These are phyloP conservation scores for Fagopyrum homotropicum DNA, from an alignment of 148 eudicot genomes.

Conservation along the genomic window DNA sequence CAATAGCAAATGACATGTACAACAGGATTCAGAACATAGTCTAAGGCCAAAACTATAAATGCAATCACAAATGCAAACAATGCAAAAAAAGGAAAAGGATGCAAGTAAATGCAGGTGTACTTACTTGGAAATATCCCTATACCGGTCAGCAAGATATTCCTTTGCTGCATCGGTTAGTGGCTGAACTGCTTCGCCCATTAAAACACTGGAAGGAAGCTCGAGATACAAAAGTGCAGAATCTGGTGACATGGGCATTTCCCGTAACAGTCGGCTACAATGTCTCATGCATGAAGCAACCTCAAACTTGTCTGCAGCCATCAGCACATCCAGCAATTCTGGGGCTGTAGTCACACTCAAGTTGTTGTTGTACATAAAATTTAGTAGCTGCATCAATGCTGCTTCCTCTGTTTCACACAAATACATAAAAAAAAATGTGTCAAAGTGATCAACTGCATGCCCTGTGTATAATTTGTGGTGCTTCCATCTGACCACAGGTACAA, in stretches of 20 bases:
- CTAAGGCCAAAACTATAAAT: not conserved
- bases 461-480: not conserved
- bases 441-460: not conserved
- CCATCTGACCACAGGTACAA: not conserved
- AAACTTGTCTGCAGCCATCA: constrained; percentile 87
- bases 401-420: constrained; percentile 50
- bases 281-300: constrained; percentile 88
- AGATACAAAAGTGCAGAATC: constrained; percentile 69
- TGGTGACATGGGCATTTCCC: constrained; percentile 69
- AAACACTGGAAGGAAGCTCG: constrained; percentile 76
- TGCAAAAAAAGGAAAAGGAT: not conserved
- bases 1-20: not conserved
- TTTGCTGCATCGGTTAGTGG: constrained; percentile 81
- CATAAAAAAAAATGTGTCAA: not conserved
- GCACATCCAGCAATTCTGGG: constrained; percentile 60
- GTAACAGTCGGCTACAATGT: constrained; percentile 51
- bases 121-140: constrained; percentile 66
- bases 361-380: constrained; percentile 77
- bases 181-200: constrained; percentile 84
- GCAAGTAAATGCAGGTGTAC: constrained; percentile 4
- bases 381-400: constrained; percentile 71
- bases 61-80: not conserved
- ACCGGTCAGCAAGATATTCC: constrained; percentile 67
- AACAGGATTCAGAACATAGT: not conserved
- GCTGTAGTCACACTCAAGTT: constrained; percentile 46